phyloP scores from a whole-genome alignment of 2,329 filamentous ascomycete species.

The Hymenoscyphus albidus region DNA sequence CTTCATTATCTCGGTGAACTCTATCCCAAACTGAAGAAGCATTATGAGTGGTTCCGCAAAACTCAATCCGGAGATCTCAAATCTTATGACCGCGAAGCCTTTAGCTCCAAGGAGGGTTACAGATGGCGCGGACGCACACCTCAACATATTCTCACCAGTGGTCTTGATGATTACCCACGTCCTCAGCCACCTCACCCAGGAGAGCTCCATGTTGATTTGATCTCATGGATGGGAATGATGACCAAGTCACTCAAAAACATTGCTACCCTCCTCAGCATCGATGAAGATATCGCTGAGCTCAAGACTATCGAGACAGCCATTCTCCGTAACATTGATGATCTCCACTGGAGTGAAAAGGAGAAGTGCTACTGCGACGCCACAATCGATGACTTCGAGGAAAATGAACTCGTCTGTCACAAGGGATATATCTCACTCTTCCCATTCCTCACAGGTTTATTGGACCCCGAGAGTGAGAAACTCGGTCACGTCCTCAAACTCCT shows the following conservation, averaged over 20 bases:
- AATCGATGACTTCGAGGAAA: conserved; percentile 92
- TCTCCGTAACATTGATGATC: conserved; percentile 78
- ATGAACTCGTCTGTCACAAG: conserved; percentile 86
- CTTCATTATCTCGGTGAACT: conserved; percentile 69
- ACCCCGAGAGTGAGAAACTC: conserved; percentile 68
- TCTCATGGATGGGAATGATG: conserved; percentile 98
- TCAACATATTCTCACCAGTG: conserved; percentile 84
- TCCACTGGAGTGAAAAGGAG: conserved; percentile 83
- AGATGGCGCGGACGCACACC: conserved; percentile 89
- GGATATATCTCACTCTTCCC: conserved; percentile 94
- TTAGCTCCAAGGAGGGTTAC: conserved; percentile 87
- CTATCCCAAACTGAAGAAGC: conserved; percentile 81
- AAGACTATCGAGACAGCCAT: conserved; percentile 71
- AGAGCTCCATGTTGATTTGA: conserved; percentile 90
- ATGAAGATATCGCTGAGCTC: conserved; percentile 73
- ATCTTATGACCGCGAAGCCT: conserved; percentile 84
- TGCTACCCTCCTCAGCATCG: conserved; percentile 67
- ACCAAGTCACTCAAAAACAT: conserved; percentile 79
- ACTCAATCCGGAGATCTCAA: conserved; percentile 89
- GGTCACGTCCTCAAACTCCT: conserved; percentile 74
- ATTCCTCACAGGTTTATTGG: conserved; percentile 79
- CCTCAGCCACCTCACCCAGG: conserved; percentile 90
- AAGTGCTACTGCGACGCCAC: conserved; percentile 92
- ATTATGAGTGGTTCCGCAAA: conserved; percentile 92
- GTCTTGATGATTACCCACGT: conserved; percentile 93